Evolutionary conservation across 2,329 filamentous ascomycete genomes (phyloP), one percentile per base, ranked within the genome.

Genomic region (Calonectria hongkongensis): DNA sequence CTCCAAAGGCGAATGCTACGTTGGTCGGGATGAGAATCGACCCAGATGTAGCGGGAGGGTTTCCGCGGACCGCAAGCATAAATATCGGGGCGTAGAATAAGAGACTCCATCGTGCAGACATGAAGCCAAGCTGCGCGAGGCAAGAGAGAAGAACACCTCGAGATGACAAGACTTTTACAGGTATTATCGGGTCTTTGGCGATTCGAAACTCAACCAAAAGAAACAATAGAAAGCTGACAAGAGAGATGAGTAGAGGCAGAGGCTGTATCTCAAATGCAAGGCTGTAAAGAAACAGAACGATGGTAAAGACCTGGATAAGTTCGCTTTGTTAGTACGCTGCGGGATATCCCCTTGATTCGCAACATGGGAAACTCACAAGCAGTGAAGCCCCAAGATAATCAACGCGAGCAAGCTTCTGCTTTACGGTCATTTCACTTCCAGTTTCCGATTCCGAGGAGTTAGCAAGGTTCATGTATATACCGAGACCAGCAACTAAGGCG

Each of bases 71-170:
- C 4, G 94, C 93, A 70, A 97, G 91, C 41, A 94, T 93, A 78
- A 95, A 96, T 51, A 95, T 91, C 0, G 95, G 95, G 0, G 93
- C 90, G 83, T 95, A 97, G 86, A 95, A 97, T 9, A 97, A 87
- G 2, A 97, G 88, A 8, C 89, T 89, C 95, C 94, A 97, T 70
- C 95, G 92, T 2, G 93, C 89, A 81, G 94, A 92, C 94, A 97
- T 96, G 81, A 95, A 89, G 25, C 93, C 92, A 0, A 96, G 88
- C 63, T 95, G 94, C 1, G 92, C 89, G 27, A 96, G 79, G 80
- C 94, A 96, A 1, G 93, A 93, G 27, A 96, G 84, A 4, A 96
- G 86, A 1, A 94, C 91, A 36, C 92, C 93, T 33, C 93, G 90
- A 13, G 92, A 94, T 65, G 88, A 89, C 33, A 97, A 88, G 2